Evolutionary conservation across 2,329 filamentous ascomycete species (phyloP), one percentile per base, ranked within the genome.

Genomic region (Alternaria sp.): DNA sequence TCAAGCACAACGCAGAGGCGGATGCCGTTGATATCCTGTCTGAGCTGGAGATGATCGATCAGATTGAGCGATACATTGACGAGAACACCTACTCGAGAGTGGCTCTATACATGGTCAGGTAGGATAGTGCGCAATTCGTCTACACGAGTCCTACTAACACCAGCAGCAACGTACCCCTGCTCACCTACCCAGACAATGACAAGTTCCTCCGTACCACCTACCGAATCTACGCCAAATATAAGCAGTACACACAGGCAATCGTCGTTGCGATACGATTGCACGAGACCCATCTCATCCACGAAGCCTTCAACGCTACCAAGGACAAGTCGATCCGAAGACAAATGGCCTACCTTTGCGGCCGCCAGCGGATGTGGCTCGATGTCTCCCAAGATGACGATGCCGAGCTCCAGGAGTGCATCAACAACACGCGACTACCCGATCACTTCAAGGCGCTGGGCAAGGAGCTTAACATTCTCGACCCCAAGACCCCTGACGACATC

Each of bases 111-210:
- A 97, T 99, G 90, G 92, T 96, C 70, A 96, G 78, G 78, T 80
- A 72, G 62, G 75, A n/a, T n/a, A 29, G 10, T 6, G n/a, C n/a
- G 11, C 3, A 26, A 1, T 26, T 26, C 13, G 5, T 23, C 8
- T 39, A 13, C 42, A 37, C 17, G 11, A 14, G 29, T 13, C n/a
- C 29, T 40, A 55, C 71, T 78, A 58, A 76, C 60, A 45, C 28
- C 17, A 17, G 14, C 52, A 82, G 92, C 83, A 98, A 98, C 91
- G 95, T 99, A 68, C 96, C 95, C 74, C 86, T 99, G 21, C 88
- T 99, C 77, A 97, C 95, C 53, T 98, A 96, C 74, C 95, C 95
- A 41, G 95, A 99, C 79, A 97, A 99, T 79, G 92, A 97, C 75
- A 89, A 91, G 71, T 98, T 99, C 80, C 88, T 99, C 60, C 89